phyloP scores from a whole-genome alignment of 2,329 filamentous ascomycete genomes.

The Monilinia fructicola region DNA sequence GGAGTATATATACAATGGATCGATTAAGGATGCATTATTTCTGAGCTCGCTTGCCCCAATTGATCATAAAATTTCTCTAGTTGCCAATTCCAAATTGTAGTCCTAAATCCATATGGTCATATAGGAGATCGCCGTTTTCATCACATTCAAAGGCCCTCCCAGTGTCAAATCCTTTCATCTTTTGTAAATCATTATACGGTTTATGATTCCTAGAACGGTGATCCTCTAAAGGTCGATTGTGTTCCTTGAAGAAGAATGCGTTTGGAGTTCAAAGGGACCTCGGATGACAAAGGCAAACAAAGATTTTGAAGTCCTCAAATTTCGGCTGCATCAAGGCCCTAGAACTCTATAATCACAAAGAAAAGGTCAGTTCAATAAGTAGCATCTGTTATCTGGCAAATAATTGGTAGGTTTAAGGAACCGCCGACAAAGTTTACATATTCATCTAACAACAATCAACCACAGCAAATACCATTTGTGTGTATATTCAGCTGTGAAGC shows the following conservation, averaged over 20 bases:
- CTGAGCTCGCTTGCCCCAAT: conserved; percentile 38
- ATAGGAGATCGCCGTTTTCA: conserved; percentile 7
- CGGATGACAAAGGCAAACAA: conserved; percentile 16
- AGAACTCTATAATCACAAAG: neutral
- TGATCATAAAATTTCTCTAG: conserved; percentile 29
- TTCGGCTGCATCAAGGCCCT: neutral
- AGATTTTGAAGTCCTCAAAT: neutral
- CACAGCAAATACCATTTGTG: neutral
- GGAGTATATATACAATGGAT: too few relatives aligned
- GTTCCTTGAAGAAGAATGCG: neutral
- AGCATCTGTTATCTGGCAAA: neutral
- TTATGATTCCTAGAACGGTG: neutral
- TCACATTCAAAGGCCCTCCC: neutral
- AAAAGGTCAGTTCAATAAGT: conserved; percentile 4
- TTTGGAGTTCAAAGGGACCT: neutral
- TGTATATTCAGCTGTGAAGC: neutral
- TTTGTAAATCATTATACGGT: neutral
- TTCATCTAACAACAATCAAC: neutral
- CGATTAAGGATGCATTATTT: too few relatives aligned
- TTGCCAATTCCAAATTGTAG: neutral
- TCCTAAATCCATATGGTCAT: too few relatives aligned
- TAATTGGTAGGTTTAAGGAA: neutral
- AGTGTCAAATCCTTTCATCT: neutral
- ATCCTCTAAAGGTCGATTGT: conserved; percentile 10
- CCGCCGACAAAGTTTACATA: neutral